Evolutionary conservation across 345 rosid species (phyloP).

Genomic region (Euclidium syriacum): DNA sequence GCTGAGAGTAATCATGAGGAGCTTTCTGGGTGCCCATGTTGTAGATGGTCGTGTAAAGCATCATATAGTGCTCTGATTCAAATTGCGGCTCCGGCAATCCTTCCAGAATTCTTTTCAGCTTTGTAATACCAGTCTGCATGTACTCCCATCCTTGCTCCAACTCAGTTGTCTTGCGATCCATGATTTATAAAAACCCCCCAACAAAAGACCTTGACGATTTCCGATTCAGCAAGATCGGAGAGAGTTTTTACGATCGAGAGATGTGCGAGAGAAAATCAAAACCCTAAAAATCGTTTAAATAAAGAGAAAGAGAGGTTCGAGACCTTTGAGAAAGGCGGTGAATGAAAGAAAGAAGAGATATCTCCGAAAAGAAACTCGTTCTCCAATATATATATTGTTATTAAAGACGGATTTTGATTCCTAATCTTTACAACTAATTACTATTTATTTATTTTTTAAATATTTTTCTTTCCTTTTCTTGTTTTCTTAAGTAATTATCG

Average conservation of each 20-base stretch:
- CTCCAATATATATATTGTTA: too few relatives aligned
- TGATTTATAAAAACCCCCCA: constrained; percentile 6
- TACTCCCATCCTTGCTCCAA: constrained; percentile 61
- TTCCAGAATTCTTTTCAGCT: constrained; percentile 60
- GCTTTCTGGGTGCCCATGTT: constrained; percentile 68
- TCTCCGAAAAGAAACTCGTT: not conserved
- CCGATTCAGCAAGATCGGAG: not conserved
- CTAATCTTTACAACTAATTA: too few relatives aligned
- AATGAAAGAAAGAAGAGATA: not conserved
- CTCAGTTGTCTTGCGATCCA: constrained; percentile 45
- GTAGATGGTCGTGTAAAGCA: constrained; percentile 62
- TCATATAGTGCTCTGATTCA: constrained; percentile 54
- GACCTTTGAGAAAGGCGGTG: not conserved
- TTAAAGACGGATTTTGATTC: too few relatives aligned
- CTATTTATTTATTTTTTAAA: too few relatives aligned
- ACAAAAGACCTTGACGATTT: not conserved
- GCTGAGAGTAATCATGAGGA: constrained; percentile 58
- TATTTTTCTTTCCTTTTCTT: too few relatives aligned
- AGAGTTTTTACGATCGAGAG: not conserved
- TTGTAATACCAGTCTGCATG: constrained; percentile 52
- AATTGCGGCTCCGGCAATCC: constrained; percentile 42
- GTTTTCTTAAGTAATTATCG: too few relatives aligned
- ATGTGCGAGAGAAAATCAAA: not conserved
- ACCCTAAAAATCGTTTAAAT: not conserved
- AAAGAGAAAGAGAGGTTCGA: not conserved